These are phyloP conservation scores for Talaromyces albobiverticillius DNA, from an alignment of 2,329 filamentous ascomycete species.

Conservation along the genomic window DNA sequence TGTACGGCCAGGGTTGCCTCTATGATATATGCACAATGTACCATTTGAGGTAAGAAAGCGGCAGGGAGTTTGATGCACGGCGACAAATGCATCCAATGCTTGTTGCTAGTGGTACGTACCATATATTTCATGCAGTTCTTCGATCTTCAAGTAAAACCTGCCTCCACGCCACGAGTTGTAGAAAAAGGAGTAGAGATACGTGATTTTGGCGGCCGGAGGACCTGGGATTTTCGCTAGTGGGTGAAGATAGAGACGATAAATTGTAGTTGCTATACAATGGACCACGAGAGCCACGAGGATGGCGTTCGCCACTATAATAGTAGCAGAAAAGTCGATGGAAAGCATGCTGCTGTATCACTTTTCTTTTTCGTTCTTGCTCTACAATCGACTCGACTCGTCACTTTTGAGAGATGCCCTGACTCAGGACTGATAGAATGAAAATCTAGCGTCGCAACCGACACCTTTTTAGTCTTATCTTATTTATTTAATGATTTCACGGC, in stretches of 20 bases:
- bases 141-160: constrained; percentile 22
- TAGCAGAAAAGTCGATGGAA: not conserved
- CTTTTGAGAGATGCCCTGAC: too few relatives aligned
- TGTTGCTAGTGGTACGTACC: constrained; percentile 18
- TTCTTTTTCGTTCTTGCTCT: too few relatives aligned
- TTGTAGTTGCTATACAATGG: not conserved
- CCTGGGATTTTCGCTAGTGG: constrained; percentile 28
- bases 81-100: not conserved
- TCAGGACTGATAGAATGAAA: too few relatives aligned
- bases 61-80: not conserved
- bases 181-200: constrained; percentile 24
- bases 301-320: too few relatives aligned
- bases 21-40: not conserved
- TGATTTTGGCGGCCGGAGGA: constrained; percentile 22
- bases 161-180: constrained; percentile 23
- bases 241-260: constrained; percentile 27
- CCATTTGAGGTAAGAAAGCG: not conserved
- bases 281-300: not conserved
- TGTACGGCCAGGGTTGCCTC: too few relatives aligned
- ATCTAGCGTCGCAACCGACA: too few relatives aligned
- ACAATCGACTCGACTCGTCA: too few relatives aligned
- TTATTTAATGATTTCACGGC: too few relatives aligned
- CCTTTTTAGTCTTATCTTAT: too few relatives aligned
- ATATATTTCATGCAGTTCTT: constrained; percentile 26
- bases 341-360: not conserved